Conservation (phyloP, 257 asterid species). For the Solanum sejunctum region DNA sequence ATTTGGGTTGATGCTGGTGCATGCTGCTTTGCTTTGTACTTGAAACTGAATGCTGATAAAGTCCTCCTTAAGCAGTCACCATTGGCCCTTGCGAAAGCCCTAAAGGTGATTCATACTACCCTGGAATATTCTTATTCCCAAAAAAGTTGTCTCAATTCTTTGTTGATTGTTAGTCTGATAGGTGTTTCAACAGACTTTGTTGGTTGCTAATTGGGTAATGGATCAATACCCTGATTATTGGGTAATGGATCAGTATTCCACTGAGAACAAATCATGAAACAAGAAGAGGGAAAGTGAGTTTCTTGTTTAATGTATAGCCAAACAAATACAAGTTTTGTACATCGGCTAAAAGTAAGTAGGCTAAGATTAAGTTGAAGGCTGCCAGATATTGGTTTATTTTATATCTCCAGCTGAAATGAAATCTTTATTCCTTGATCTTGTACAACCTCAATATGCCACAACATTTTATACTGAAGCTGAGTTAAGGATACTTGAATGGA, state of each 20-base stretch:
- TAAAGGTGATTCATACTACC: slow-evolving; percentile 41
- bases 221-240: neutral
- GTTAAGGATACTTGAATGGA: neutral
- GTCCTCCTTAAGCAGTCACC: slow-evolving; percentile 70
- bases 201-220: neutral
- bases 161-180: neutral
- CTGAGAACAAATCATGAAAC: neutral
- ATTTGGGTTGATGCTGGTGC: slow-evolving; percentile 80
- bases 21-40: slow-evolving; percentile 74
- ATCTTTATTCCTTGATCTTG: neutral
- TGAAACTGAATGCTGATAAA: slow-evolving; percentile 56
- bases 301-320: neutral
- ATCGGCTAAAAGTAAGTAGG: neutral
- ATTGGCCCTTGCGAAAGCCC: slow-evolving; percentile 81
- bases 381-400: neutral
- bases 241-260: neutral
- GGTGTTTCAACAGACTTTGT: neutral
- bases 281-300: neutral
- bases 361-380: neutral
- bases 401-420: neutral
- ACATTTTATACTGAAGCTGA: neutral
- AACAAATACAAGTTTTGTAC: neutral
- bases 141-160: neutral
- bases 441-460: neutral
- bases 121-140: neutral